Evolutionary conservation across 208 protist genomes (phyloP).

Genomic region (Strigomonas culicis): DNA sequence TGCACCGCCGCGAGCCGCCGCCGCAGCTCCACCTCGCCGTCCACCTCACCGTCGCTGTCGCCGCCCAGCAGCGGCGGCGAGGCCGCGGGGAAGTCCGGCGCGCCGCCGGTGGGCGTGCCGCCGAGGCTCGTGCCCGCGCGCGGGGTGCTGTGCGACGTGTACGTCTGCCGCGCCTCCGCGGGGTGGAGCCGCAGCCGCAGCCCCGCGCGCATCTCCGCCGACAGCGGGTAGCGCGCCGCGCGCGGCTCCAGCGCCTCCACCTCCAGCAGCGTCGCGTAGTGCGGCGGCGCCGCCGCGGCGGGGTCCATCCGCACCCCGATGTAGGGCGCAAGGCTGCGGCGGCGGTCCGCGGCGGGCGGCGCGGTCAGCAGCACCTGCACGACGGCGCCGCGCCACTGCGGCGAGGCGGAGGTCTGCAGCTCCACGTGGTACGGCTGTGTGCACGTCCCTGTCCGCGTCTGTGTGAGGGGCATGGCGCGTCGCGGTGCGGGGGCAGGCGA

Average conservation of each 20-base stretch:
- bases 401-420: background rate
- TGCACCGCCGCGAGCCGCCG: too few species aligned
- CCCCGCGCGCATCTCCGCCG: constrained; percentile 4
- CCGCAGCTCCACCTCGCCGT: background rate
- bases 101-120: too few species aligned
- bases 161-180: background rate
- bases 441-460: background rate
- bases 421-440: constrained; percentile 3
- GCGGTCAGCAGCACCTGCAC: constrained; percentile 7
- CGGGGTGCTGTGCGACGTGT: constrained; percentile 10
- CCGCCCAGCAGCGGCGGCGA: too few species aligned
- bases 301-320: background rate
- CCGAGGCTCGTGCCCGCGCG: background rate
- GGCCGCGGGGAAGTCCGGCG: too few species aligned
- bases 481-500: background rate
- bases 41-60: constrained; percentile 6
- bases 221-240: background rate
- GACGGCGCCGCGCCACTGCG: constrained; percentile 2
- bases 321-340: background rate
- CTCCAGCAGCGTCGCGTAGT: background rate
- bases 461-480: background rate
- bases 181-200: background rate
- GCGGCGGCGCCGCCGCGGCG: too few species aligned
- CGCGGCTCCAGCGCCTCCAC: background rate
- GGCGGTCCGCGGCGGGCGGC: background rate